Base-by-base conservation (phyloP, 2,329 filamentous ascomycete species). In the Nothopassalora personata region DNA sequence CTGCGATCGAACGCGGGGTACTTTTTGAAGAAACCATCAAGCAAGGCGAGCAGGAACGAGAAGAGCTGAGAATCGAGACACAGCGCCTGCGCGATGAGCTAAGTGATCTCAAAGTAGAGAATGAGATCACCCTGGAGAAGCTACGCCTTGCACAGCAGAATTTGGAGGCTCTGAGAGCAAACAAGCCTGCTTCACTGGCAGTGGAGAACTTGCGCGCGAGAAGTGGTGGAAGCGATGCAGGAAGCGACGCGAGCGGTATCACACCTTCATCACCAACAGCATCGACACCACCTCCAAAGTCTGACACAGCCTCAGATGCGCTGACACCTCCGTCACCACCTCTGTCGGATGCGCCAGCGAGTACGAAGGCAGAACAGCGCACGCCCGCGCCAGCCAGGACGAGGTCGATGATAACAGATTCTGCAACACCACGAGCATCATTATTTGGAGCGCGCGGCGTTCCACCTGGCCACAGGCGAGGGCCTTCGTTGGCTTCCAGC, bases 1-100 rank as follows among this genome's bases (percentile, higher is more conserved):
- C 95, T 58, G 86, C 92, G 4, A 95, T 99, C 67, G 94, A 99
- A 77, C 83, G 93, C 56, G 86, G 83, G 9, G 94, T 99, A 28
- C 85, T 99, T 82, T 84, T 97, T 77, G 94, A 99, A 72, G 92
- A 97, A 74, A 94, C 97, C 74, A 89, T 97, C 70, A 93, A 88
- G 76, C 83, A 85, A 48, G 90, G 91, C 50, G 94, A 99, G 71
- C 89, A 95, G 75, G 94, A 99, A 75, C 86, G 94, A 70, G 94
- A 99, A 74, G 77, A 80, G 7, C 79, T 99, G 61, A 86, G 94
- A 53, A 97, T 99, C 68, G 92, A 97, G 69, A 85, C 88, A 9
- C 94, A 99, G 75, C 84, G 93, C 53, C 78, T 97, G 61, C 86
- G 91, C 43, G 92, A 97, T 70, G 94, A 99, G 73, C 80, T 97